Evolutionary conservation across 495 filamentous ascomycete species (phyloP).

Genomic region (Aspergillus leporis): DNA sequence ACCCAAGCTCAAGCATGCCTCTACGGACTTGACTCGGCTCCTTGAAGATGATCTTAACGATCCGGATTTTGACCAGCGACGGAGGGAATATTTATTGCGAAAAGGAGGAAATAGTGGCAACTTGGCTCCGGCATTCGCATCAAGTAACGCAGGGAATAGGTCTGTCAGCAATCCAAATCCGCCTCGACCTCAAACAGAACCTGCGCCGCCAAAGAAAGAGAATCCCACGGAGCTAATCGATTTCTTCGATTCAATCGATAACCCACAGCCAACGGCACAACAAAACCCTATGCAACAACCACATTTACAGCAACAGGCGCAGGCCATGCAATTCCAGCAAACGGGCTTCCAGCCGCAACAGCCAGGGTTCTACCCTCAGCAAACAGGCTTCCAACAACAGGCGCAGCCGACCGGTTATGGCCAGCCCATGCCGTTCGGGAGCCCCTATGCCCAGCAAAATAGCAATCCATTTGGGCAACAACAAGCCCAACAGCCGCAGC

Average conservation of each 20-base stretch:
- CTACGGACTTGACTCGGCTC: slow-evolving; percentile 82
- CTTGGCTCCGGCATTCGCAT: slow-evolving; percentile 17
- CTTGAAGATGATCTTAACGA: slow-evolving; percentile 96
- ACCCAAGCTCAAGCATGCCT: slow-evolving; percentile 96
- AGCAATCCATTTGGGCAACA: slow-evolving; percentile 57
- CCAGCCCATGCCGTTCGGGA: slow-evolving; percentile 32
- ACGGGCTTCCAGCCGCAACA: slow-evolving; percentile 51
- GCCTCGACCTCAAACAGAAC: slow-evolving; percentile 28
- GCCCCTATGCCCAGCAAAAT: slow-evolving; percentile 49
- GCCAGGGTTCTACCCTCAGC: slow-evolving; percentile 36
- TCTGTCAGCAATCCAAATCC: slow-evolving; percentile 22
- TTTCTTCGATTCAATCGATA: slow-evolving; percentile 97
- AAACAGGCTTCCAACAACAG: slow-evolving; percentile 33
- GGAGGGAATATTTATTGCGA: slow-evolving; percentile 85
- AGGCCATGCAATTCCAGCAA: slow-evolving; percentile 46
- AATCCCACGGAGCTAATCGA: slow-evolving; percentile 87
- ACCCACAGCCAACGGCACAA: slow-evolving; percentile 68
- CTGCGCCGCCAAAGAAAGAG: slow-evolving; percentile 44
- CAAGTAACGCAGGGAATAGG: slow-evolving; percentile 30
- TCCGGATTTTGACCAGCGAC: slow-evolving; percentile 91
- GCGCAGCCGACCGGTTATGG: slow-evolving; percentile 29
- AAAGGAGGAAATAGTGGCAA: slow-evolving; percentile 71
- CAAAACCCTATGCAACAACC: slow-evolving; percentile 42
- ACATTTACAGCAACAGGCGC: slow-evolving; percentile 34
- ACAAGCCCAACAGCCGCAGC: slow-evolving; percentile 47